Percentiles rank a stretch among this genome's conserved stretches.
These are phyloP conservation scores for Lecanosticta acicola DNA, from an alignment of 2,329 filamentous ascomycete genomes.

Conservation along the genomic window DNA sequence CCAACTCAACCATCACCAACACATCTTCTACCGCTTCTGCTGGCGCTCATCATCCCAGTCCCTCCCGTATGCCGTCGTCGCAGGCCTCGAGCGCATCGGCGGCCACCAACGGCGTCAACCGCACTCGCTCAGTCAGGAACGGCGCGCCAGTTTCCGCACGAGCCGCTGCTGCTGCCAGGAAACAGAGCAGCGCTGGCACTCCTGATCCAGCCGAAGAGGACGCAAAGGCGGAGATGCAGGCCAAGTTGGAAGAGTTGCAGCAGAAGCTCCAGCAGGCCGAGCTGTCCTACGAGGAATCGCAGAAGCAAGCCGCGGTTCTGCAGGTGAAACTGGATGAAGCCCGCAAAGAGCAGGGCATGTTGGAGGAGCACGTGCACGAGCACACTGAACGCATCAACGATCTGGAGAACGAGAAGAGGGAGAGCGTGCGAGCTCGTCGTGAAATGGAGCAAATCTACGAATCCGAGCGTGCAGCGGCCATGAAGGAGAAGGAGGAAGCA, in stretches of 20 bases:
- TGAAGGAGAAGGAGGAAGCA: conserved; percentile 89
- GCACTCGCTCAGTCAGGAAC: conserved; percentile 57
- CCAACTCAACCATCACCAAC: conserved; percentile 9
- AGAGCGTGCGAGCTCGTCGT: conserved; percentile 73
- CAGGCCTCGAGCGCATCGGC: conserved; percentile 11
- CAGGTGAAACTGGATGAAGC: conserved; percentile 83
- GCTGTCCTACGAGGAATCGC: conserved; percentile 60
- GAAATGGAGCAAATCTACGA: conserved; percentile 94
- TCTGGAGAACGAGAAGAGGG: conserved; percentile 77
- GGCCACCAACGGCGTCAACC: conserved; percentile 22
- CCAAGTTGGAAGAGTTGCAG: conserved; percentile 76
- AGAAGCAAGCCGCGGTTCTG: conserved; percentile 78
- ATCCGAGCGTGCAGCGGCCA: conserved; percentile 76
- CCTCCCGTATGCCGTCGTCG: conserved; percentile 17
- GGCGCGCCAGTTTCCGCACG: conserved; percentile 67
- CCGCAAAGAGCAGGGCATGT: conserved; percentile 70
- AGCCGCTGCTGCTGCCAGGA: conserved; percentile 62
- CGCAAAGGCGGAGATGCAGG: conserved; percentile 70
- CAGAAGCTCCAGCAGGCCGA: conserved; percentile 78
- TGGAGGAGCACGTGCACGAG: conserved; percentile 85
- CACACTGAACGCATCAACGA: conserved; percentile 76
- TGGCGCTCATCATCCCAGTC: conserved; percentile 9
- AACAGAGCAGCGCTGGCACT: conserved; percentile 28
- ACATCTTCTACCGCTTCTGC: conserved; percentile 4
- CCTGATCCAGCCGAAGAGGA: conserved; percentile 49